A percentile compares a stretch with the other conserved stretches of the same genome.
Conservation (phyloP, 2,329 filamentous ascomycete species). For the Sporothrix humicola region DNA sequence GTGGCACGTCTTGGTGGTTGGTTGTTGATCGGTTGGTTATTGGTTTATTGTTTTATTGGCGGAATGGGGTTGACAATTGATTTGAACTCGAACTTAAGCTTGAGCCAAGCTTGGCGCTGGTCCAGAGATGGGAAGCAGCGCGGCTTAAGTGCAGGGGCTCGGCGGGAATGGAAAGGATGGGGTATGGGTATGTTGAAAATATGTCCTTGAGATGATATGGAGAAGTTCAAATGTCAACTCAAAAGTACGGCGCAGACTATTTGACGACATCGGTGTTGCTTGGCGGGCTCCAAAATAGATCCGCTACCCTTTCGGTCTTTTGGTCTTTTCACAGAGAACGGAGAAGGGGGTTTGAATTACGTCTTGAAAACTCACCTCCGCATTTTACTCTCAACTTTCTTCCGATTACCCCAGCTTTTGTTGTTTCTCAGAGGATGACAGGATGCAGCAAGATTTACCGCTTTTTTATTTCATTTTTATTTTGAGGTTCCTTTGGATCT, state of each 20-base stretch:
- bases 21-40: too few relatives aligned
- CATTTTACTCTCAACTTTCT: background rate
- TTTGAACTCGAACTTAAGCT: too few relatives aligned
- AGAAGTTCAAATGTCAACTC: too few relatives aligned
- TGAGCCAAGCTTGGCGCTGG: background rate
- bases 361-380: background rate
- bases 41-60: background rate
- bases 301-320: background rate
- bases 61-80: too few relatives aligned
- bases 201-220: too few relatives aligned
- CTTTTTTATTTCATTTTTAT: background rate
- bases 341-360: slow-evolving; percentile 23
- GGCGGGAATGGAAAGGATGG: background rate
- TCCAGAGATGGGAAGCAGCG: slow-evolving; percentile 10
- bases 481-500: too few relatives aligned
- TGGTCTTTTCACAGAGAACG: too few relatives aligned
- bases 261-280: background rate
- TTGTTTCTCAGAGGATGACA: background rate
- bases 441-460: background rate
- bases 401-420: background rate
- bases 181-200: too few relatives aligned
- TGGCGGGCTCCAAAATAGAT: slow-evolving; percentile 6
- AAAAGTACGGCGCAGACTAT: background rate
- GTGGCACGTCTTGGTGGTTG: background rate
- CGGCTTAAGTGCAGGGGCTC: slow-evolving; percentile 8